Conservation (phyloP, 768 basidiomycete genomes). For the Porpolomopsis calyptriformis region DNA sequence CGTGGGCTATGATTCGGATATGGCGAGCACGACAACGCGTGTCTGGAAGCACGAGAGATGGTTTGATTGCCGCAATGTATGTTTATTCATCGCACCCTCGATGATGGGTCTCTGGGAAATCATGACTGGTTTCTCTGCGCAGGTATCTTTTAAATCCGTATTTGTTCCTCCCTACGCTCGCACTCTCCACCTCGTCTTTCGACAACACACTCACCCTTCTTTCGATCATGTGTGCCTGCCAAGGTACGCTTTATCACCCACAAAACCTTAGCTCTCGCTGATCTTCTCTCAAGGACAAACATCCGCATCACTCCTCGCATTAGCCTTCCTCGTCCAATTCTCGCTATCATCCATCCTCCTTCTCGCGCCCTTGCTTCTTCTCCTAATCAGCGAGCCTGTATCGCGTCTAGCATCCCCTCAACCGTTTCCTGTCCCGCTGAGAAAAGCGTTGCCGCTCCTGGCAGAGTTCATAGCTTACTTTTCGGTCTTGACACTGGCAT, state of each 20-base stretch:
- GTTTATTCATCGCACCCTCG: constrained; percentile 18
- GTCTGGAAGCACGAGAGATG: constrained; percentile 38
- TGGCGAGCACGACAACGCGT: constrained; percentile 55
- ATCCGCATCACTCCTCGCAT: constrained; percentile 47
- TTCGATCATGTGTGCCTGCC: constrained; percentile 57
- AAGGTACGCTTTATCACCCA: constrained; percentile 43
- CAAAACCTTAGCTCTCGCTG: not conserved
- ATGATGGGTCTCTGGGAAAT: not conserved
- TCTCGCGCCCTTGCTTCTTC: constrained; percentile 52
- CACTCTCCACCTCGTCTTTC: constrained; percentile 71
- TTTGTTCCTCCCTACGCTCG: constrained; percentile 65
- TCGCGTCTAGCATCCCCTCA: constrained; percentile 60
- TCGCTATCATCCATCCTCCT: constrained; percentile 64
- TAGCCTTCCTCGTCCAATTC: constrained; percentile 64
- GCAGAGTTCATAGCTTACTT: constrained; percentile 45
- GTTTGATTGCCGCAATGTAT: constrained; percentile 56
- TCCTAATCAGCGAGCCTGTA: constrained; percentile 50
- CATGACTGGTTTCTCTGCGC: not conserved
- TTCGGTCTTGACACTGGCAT: constrained; percentile 35
- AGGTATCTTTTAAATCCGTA: constrained; percentile 93
- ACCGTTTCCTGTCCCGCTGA: constrained; percentile 21
- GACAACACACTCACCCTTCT: constrained; percentile 67
- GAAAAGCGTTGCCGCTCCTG: constrained; percentile 27
- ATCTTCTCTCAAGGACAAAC: constrained; percentile 37
- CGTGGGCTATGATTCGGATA: constrained; percentile 56